A percentile compares a stretch with the other conserved stretches of the same genome.
phyloP scores from a whole-genome alignment of 768 basidiomycete genomes.

The Termitomyces sp. region DNA sequence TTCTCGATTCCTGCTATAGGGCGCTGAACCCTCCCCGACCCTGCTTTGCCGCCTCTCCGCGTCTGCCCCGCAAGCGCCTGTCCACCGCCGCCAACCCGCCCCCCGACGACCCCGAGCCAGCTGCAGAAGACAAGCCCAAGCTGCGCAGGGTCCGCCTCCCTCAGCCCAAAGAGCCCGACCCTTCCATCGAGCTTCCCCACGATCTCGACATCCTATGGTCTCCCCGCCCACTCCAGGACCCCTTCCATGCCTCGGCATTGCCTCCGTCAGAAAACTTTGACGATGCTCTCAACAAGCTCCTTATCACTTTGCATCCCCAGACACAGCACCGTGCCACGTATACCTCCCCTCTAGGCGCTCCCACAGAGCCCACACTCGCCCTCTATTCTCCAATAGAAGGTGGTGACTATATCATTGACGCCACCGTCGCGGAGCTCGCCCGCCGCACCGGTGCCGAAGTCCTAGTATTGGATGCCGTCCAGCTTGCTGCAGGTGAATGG shows the following conservation, averaged over 20 bases:
- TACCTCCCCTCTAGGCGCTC: conserved; percentile 46
- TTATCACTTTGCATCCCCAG: conserved; percentile 77
- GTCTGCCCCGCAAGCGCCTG: conserved; percentile 2
- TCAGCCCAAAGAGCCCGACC: conserved; percentile 33
- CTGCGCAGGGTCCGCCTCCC: conserved; percentile 31
- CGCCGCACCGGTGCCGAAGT: conserved; percentile 74
- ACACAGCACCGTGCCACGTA: conserved; percentile 73
- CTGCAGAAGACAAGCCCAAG: conserved; percentile 42
- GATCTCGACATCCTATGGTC: conserved; percentile 66
- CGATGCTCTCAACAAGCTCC: conserved; percentile 70
- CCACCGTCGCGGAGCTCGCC: conserved; percentile 76
- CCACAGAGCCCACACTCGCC: conserved; percentile 77
- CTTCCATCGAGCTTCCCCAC: conserved; percentile 45
- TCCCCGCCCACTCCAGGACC: conserved; percentile 38
- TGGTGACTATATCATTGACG: conserved; percentile 77
- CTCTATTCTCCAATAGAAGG: conserved; percentile 86
- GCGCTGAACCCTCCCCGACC: conserved; percentile 14
- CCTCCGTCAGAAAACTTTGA: conserved; percentile 77
- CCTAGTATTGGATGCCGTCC: conserved; percentile 77
- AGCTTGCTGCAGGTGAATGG: conserved; percentile 86
- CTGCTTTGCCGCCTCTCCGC: conserved; percentile 7
- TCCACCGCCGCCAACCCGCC: conserved; percentile 8
- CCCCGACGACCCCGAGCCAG: conserved; percentile 14
- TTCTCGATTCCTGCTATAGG: conserved; percentile 36
- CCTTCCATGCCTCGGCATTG: conserved; percentile 31